Evolutionary conservation across 1,284 basidiomycete species (phyloP).

Genomic region (Ganoderma leucocontextum): DNA sequence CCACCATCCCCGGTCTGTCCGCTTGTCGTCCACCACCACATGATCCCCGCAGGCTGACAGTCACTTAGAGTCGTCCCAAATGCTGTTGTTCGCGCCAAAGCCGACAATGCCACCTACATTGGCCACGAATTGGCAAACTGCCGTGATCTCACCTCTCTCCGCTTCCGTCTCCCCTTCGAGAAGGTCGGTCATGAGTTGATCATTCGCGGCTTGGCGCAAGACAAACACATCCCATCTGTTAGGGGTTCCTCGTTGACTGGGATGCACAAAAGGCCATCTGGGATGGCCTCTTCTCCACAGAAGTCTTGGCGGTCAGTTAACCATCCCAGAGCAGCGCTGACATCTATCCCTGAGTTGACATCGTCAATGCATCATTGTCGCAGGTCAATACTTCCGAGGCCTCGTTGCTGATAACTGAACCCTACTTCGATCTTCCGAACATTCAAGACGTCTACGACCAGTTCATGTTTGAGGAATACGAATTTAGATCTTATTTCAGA

Average conservation of each 20-base stretch:
- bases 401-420: slow-evolving; percentile 88
- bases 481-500: slow-evolving; percentile 85
- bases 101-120: slow-evolving; percentile 81
- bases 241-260: slow-evolving; percentile 94
- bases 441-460: slow-evolving; percentile 93
- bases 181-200: slow-evolving; percentile 60
- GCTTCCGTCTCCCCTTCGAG: slow-evolving; percentile 87
- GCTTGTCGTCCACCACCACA: slow-evolving; percentile 8
- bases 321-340: slow-evolving; percentile 6
- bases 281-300: slow-evolving; percentile 83
- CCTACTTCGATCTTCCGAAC: slow-evolving; percentile 92
- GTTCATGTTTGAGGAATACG: slow-evolving; percentile 96
- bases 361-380: neutral
- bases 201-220: neutral
- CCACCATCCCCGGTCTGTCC: slow-evolving; percentile 43
- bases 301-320: slow-evolving; percentile 69
- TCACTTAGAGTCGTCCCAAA: slow-evolving; percentile 74
- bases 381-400: slow-evolving; percentile 79
- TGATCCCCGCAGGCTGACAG: slow-evolving; percentile 14
- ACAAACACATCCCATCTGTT: slow-evolving; percentile 24
- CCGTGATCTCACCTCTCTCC: slow-evolving; percentile 79
- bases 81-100: slow-evolving; percentile 82
- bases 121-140: slow-evolving; percentile 84
- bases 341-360: neutral
- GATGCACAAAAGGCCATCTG: slow-evolving; percentile 91